phyloP scores from a whole-genome alignment of 1,284 basidiomycete species.

The Trametes sp. region DNA sequence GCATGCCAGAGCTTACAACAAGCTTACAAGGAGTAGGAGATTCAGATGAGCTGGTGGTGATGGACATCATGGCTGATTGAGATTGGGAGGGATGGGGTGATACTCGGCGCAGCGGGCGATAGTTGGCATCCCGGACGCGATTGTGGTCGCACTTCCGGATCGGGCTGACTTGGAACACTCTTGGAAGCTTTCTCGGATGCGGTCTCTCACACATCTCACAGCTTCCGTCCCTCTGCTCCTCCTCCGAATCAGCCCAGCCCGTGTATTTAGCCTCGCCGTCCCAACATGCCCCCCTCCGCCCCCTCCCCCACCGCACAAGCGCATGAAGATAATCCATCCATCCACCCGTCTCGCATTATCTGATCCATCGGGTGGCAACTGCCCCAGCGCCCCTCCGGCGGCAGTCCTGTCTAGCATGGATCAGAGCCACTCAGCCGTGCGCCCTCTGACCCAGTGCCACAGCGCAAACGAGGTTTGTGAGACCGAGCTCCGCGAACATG shows the following conservation, averaged over 20 bases:
- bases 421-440: constrained; percentile 15
- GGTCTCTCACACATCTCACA: constrained; percentile 32
- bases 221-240: constrained; percentile 24
- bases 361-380: constrained; percentile 5
- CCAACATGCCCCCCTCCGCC: constrained; percentile 14
- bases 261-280: constrained; percentile 17
- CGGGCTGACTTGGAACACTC: constrained; percentile 28
- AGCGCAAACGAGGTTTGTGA: constrained; percentile 18
- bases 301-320: constrained; percentile 24
- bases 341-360: background rate
- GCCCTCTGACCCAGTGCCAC: constrained; percentile 29
- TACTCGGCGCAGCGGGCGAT: constrained; percentile 27
- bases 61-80: constrained; percentile 17
- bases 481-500: constrained; percentile 15
- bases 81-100: constrained; percentile 22
- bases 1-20: background rate
- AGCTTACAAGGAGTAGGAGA: background rate
- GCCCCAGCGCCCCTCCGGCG: constrained; percentile 9
- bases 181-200: constrained; percentile 30
- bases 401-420: constrained; percentile 12
- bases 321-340: constrained; percentile 24
- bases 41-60: background rate
- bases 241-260: constrained; percentile 3
- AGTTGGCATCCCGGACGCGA: constrained; percentile 24
- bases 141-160: constrained; percentile 26